Base-by-base conservation (phyloP, 108 stramenopile genomes). In the Cylindrotheca closterium region DNA sequence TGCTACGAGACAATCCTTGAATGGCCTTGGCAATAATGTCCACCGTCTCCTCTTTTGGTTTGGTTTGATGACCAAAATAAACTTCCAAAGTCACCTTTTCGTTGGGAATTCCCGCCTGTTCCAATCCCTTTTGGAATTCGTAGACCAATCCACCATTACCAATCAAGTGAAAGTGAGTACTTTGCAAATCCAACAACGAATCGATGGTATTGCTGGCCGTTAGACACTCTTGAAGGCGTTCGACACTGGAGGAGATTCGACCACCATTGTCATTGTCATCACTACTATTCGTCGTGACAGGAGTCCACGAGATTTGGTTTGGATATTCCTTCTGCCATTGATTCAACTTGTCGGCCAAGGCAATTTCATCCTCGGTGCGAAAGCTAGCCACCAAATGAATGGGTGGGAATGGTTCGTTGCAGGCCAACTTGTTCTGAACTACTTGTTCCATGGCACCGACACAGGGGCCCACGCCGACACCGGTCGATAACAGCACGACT, bases 141-240 rank as follows among this genome's bases (percentile, higher is more conserved):
- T 59, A 54, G 0, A 82, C 78, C 71, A 82, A 64, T 50, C 66
- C 64, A 0, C 81, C 81, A 64, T 82, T 82, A 30, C 81, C 81
- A 51, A 82, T 82, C 30, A 82, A 24, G 33, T 82, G 81, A 64
- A 74, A 82, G 47, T 82, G 81, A 31, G 78, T 82, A 19, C 67
- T 34, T 25, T 45, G 46, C 46, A 56, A 30, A 10, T 15, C 37
- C 30, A 10, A 8, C 2, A 51, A 25, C 4, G 37, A 10, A 37
- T 31, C 30, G 27, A 55, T 45, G 3, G 33, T 55, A 18, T 47
- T 46, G 47, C 69, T 66, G 26, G 8, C 52, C 17, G 48, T 45
- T 0, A 63, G 48, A n/a, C n/a, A n/a, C n/a, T n/a, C n/a, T 47
- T 34, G 7, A 2, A 63, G 24, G 33, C 57, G 60, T 10, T 62